Conservation (phyloP, 805 yeast species). For the Candida coquimbonensis region DNA sequence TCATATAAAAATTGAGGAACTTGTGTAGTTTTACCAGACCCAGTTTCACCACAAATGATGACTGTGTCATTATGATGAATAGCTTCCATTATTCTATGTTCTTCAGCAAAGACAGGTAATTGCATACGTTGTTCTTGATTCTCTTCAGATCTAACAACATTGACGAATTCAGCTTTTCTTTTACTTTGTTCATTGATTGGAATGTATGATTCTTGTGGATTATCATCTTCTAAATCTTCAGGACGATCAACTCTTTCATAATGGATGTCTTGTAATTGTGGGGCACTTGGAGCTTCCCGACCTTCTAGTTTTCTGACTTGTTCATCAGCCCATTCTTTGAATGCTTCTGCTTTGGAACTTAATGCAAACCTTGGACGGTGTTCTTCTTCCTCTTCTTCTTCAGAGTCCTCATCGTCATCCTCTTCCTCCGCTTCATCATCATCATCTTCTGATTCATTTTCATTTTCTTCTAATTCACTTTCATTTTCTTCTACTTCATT, state of each 20-base stretch:
- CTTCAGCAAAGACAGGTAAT: slow-evolving; percentile 86
- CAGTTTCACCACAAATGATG: slow-evolving; percentile 94
- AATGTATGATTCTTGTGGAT: slow-evolving; percentile 56
- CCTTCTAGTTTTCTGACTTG: slow-evolving; percentile 63
- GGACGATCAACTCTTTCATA: slow-evolving; percentile 52
- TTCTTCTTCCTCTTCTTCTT: slow-evolving; percentile 25
- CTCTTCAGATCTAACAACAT: slow-evolving; percentile 56
- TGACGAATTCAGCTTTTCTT: slow-evolving; percentile 61
- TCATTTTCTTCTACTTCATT: slow-evolving; percentile 10
- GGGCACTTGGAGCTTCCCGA: slow-evolving; percentile 43
- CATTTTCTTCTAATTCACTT: slow-evolving; percentile 2
- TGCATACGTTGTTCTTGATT: slow-evolving; percentile 63
- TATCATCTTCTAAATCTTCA: slow-evolving; percentile 62
- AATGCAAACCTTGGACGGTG: slow-evolving; percentile 35
- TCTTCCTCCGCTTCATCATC: slow-evolving; percentile 19
- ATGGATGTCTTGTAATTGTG: slow-evolving; percentile 25
- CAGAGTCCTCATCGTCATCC: slow-evolving; percentile 22
- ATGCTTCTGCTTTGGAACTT: slow-evolving; percentile 48
- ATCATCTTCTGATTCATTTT: slow-evolving; percentile 20
- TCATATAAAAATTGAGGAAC: slow-evolving; percentile 94
- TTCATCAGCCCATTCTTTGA: slow-evolving; percentile 84
- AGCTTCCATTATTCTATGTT: slow-evolving; percentile 92
- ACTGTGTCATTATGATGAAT: slow-evolving; percentile 86
- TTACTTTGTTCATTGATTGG: slow-evolving; percentile 43
- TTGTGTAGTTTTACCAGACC: slow-evolving; percentile 98